These are phyloP conservation scores for Barnettozyma hawaiiensis DNA, from an alignment of 1,139 yeast genomes.

Conservation along the genomic window DNA sequence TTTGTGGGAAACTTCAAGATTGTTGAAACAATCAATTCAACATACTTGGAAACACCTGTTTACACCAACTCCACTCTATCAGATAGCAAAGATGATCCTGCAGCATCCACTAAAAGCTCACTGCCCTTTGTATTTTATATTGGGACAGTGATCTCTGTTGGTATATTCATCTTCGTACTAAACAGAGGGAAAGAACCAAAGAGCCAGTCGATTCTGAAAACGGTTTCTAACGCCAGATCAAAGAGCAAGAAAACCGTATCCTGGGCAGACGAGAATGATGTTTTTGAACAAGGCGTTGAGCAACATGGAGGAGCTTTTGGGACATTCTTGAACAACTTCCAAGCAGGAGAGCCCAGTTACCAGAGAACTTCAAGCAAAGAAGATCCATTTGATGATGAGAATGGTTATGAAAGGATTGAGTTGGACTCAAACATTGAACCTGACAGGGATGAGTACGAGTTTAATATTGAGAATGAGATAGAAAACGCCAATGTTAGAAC, in stretches of 20 bases:
- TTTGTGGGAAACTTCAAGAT: conserved; percentile 22
- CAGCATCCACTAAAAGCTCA: conserved; percentile 18
- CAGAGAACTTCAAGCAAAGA: conserved; percentile 5
- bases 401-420: conserved; percentile 22
- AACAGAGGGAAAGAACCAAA: conserved; percentile 18
- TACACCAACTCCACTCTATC: conserved; percentile 14
- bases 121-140: conserved; percentile 22
- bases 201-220: conserved; percentile 27
- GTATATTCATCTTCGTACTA: conserved; percentile 16
- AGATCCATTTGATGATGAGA: conserved; percentile 5
- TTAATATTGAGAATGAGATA: conserved; percentile 32
- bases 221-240: conserved; percentile 7
- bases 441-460: conserved; percentile 30
- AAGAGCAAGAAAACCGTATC: conserved; percentile 28
- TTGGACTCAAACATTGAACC: conserved; percentile 11
- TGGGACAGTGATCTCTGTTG: conserved; percentile 18
- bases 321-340: conserved; percentile 20
- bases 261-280: conserved; percentile 29
- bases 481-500: conserved; percentile 4
- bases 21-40: conserved; percentile 15
- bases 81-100: conserved; percentile 15
- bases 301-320: conserved; percentile 12
- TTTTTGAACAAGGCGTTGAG: background rate
- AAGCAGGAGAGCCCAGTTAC: conserved; percentile 14
- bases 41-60: conserved; percentile 22